These are phyloP conservation scores for Naematelia encephala DNA, from an alignment of 768 basidiomycete genomes.

Conservation along the genomic window DNA sequence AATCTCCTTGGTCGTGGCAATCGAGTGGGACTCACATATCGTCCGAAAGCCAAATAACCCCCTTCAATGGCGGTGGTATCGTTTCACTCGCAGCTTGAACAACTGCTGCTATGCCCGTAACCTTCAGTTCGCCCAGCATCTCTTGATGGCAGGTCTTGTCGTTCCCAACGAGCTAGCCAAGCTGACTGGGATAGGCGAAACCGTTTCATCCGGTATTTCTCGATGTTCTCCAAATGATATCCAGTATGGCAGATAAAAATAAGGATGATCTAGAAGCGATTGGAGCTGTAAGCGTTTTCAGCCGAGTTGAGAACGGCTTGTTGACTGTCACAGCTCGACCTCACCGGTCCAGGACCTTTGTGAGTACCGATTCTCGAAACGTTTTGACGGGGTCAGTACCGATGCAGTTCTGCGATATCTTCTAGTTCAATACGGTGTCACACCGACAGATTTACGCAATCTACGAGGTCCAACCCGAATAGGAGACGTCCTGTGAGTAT, in stretches of 20 bases:
- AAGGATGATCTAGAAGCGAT: conserved; percentile 4
- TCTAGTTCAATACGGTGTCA: conserved; percentile 23
- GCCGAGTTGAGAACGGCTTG: neutral
- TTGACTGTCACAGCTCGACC: conserved; percentile 12
- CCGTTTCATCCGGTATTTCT: conserved; percentile 25
- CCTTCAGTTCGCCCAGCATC: conserved; percentile 20
- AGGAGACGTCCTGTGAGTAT: conserved; percentile 26
- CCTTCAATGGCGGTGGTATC: too few relatives aligned
- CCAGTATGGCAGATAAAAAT: conserved; percentile 11
- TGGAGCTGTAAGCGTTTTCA: conserved; percentile 13
- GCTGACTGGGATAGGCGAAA: too few relatives aligned
- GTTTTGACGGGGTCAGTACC: conserved; percentile 9
- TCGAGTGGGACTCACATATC: conserved; percentile 29
- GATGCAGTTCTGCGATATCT: conserved; percentile 33
- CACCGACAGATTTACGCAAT: conserved; percentile 11
- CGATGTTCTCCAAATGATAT: conserved; percentile 20
- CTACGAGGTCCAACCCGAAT: conserved; percentile 17
- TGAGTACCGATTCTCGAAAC: conserved; percentile 5
- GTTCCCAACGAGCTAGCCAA: too few relatives aligned
- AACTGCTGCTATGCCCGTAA: neutral
- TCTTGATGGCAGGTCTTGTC: conserved; percentile 9
- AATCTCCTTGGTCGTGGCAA: conserved; percentile 20
- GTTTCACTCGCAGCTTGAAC: too few relatives aligned
- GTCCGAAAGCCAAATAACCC: too few relatives aligned
- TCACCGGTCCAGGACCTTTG: conserved; percentile 35